Percentiles rank a stretch among this genome's conserved stretches.
Evolutionary conservation across 163 green algal species (phyloP).

Genomic region (Volvox carteri): DNA sequence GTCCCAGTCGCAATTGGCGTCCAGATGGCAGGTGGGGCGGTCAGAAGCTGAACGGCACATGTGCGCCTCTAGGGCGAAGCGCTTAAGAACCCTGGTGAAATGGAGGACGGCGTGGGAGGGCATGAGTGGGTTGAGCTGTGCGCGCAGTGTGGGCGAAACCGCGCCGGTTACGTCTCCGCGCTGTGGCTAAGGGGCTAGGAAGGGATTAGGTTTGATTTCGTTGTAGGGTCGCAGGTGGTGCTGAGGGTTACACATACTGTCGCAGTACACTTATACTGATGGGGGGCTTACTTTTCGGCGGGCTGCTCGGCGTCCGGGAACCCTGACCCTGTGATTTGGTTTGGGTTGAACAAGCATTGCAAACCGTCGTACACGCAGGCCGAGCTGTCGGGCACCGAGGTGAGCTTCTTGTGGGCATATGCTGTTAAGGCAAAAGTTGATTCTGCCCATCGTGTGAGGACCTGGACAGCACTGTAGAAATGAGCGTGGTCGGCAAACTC

Average conservation of each 20-base stretch:
- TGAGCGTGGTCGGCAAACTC: slow-evolving; percentile 25
- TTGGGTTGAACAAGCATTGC: slow-evolving; percentile 24
- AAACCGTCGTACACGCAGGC: slow-evolving; percentile 32
- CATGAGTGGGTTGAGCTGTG: not conserved
- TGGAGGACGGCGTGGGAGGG: not conserved
- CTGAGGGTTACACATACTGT: no score
- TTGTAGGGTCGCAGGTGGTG: no score
- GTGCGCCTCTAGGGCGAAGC: not conserved
- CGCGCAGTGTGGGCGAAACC: not conserved
- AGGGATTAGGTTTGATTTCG: no score
- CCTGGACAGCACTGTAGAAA: not conserved
- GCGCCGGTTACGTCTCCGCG: no score
- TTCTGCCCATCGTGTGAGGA: not conserved
- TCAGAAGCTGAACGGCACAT: not conserved
- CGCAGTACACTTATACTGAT: no score
- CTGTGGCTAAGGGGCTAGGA: no score
- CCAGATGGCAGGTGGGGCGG: slow-evolving; percentile 27
- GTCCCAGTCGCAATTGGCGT: slow-evolving; percentile 39
- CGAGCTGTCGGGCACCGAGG: not conserved
- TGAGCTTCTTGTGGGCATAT: not conserved
- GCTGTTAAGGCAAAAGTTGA: slow-evolving; percentile 18
- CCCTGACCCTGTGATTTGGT: not conserved
- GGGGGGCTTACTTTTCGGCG: slow-evolving; percentile 8
- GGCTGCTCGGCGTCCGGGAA: not conserved
- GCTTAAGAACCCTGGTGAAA: slow-evolving; percentile 20